Percentiles rank a stretch among this genome's conserved stretches.
Evolutionary conservation across 2,329 filamentous ascomycete species (phyloP).

Genomic region (Saccharata proteae): DNA sequence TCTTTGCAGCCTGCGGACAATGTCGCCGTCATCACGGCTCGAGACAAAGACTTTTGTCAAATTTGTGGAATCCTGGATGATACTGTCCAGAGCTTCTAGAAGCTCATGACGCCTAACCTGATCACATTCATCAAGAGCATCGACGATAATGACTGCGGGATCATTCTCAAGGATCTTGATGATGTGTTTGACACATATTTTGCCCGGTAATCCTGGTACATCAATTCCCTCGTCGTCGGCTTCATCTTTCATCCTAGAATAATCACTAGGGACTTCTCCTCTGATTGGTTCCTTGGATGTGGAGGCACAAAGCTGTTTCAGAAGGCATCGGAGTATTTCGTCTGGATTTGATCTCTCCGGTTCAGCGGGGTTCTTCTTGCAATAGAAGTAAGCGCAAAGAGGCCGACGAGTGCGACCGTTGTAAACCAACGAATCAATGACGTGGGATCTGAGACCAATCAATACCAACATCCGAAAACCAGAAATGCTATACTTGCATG

Average conservation of each 20-base stretch:
- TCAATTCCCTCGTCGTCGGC: no score
- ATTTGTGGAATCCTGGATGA: slow-evolving; percentile 15
- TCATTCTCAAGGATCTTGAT: slow-evolving; percentile 1
- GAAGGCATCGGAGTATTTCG: not conserved
- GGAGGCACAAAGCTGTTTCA: not conserved
- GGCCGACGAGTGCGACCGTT: no score
- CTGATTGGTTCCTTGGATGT: not conserved
- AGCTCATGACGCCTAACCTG: slow-evolving; percentile 12
- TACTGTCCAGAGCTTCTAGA: slow-evolving; percentile 15
- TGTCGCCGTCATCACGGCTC: slow-evolving; percentile 20
- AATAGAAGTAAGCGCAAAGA: slow-evolving; percentile 13
- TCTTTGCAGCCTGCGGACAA: slow-evolving; percentile 3
- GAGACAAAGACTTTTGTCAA: slow-evolving; percentile 24
- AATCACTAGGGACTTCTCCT: no score
- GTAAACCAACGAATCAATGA: not conserved
- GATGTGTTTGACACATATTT: no score
- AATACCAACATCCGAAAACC: no score
- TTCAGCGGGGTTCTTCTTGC: slow-evolving; percentile 12
- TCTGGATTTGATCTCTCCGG: slow-evolving; percentile 13
- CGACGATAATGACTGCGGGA: slow-evolving; percentile 21
- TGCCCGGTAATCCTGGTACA: no score
- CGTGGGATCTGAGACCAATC: not conserved
- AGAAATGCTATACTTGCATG: no score
- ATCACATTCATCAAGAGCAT: slow-evolving; percentile 25
- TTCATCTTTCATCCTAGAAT: no score